phyloP scores from a whole-genome alignment of 345 rosid species.

The Chamaenerion angustifolium region DNA sequence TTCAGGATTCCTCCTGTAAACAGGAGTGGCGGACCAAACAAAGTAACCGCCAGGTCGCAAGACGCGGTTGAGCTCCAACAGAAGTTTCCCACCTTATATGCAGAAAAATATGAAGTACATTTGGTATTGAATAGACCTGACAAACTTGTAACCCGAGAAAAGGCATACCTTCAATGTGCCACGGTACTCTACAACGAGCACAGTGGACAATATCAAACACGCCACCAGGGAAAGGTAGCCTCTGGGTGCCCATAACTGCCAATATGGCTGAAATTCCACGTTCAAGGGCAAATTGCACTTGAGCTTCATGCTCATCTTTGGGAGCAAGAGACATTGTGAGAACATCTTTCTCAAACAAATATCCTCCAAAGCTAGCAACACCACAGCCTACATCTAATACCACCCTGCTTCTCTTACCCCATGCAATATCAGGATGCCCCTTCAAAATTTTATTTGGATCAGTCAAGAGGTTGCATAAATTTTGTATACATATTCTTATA shows the following conservation, averaged over 20 bases:
- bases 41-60: conserved; percentile 91
- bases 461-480: too few species aligned
- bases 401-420: conserved; percentile 16
- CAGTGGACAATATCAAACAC: conserved; percentile 17
- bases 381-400: conserved; percentile 19
- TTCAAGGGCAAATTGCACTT: conserved; percentile 19
- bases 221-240: conserved; percentile 14
- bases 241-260: conserved; percentile 15
- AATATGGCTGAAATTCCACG: conserved; percentile 16
- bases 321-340: conserved; percentile 17
- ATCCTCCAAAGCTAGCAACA: conserved; percentile 19
- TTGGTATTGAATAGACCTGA: too few species aligned
- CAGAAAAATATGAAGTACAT: too few species aligned
- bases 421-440: conserved; percentile 12
- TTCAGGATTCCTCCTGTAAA: conserved; percentile 62
- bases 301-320: conserved; percentile 21
- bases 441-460: not conserved
- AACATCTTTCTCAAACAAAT: conserved; percentile 14
- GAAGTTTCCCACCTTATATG: conserved; percentile 69
- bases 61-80: conserved; percentile 78
- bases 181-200: conserved; percentile 19
- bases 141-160: not conserved
- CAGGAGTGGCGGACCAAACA: conserved; percentile 96
- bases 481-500: too few species aligned
- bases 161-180: conserved; percentile 14